A percentile compares a stretch with the other conserved stretches of the same genome.
Conservation (phyloP, 495 filamentous ascomycete species). For the Paragyromitra xinjiangensis region DNA sequence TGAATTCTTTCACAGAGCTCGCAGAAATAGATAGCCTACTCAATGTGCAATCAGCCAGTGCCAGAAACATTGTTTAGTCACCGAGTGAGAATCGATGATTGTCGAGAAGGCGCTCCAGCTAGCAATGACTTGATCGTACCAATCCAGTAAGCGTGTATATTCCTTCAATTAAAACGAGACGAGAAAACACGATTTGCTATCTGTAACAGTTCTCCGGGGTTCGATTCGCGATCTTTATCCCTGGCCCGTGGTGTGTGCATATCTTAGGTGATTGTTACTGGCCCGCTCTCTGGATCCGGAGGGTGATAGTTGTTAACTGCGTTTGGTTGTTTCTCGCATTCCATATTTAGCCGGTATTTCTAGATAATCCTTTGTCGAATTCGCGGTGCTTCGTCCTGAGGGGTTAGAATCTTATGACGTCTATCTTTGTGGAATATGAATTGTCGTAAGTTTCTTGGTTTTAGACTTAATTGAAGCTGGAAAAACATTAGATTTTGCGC, state of each 20-base stretch:
- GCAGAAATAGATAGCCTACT: background rate
- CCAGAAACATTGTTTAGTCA: background rate
- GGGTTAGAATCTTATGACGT: too few species aligned
- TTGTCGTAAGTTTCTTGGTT: too few species aligned
- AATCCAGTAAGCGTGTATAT: background rate
- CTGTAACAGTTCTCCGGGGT: background rate
- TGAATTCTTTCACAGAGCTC: background rate
- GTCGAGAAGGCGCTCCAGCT: background rate
- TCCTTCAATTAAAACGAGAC: background rate
- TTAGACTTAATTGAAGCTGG: too few species aligned
- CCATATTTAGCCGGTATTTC: background rate
- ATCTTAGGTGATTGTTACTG: background rate
- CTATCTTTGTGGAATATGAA: too few species aligned
- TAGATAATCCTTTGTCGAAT: background rate
- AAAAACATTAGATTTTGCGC: too few species aligned
- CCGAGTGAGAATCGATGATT: conserved; percentile 30
- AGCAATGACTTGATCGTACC: background rate
- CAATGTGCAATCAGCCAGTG: background rate
- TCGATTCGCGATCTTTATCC: background rate
- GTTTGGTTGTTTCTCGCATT: background rate
- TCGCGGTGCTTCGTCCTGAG: background rate
- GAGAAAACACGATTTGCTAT: background rate
- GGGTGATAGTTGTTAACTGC: background rate
- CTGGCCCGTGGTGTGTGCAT: background rate
- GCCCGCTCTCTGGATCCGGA: background rate